phyloP scores from a whole-genome alignment of 306 rosid genomes.

The Hylodesmum podocarpum region DNA sequence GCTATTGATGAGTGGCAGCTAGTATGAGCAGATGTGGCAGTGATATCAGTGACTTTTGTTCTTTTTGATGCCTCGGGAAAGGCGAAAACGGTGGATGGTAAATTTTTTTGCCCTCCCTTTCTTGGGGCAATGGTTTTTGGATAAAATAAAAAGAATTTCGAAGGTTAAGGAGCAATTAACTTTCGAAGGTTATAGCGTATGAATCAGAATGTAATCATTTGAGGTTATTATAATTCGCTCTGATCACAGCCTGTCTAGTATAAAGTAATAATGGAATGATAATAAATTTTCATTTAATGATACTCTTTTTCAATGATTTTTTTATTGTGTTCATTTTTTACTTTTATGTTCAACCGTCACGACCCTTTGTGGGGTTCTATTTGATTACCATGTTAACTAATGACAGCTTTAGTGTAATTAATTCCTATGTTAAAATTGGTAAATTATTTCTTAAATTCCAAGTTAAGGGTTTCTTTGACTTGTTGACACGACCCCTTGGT shows the following conservation, averaged over 20 bases:
- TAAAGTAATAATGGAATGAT: not conserved
- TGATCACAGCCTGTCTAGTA: conserved; percentile 28
- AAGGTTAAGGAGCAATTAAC: not conserved
- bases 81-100: conserved; percentile 2
- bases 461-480: not conserved
- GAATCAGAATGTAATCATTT: conserved; percentile 27
- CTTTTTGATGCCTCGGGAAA: not conserved
- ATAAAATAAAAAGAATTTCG: not conserved
- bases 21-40: not conserved
- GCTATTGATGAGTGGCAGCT: not conserved
- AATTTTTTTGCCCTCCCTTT: not conserved
- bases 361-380: not conserved
- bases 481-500: not conserved
- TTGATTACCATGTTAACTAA: not conserved
- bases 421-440: not conserved
- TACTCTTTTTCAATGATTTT: not conserved
- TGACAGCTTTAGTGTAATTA: not conserved
- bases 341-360: not conserved
- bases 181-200: not conserved
- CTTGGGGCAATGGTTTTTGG: not conserved
- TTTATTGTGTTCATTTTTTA: not conserved
- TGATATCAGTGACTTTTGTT: conserved; percentile 23
- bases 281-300: not conserved
- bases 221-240: not conserved
- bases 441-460: not conserved